Conservation (phyloP, 164 flowering plant genomes). For the Kalanchoe fedtschenkoi region DNA sequence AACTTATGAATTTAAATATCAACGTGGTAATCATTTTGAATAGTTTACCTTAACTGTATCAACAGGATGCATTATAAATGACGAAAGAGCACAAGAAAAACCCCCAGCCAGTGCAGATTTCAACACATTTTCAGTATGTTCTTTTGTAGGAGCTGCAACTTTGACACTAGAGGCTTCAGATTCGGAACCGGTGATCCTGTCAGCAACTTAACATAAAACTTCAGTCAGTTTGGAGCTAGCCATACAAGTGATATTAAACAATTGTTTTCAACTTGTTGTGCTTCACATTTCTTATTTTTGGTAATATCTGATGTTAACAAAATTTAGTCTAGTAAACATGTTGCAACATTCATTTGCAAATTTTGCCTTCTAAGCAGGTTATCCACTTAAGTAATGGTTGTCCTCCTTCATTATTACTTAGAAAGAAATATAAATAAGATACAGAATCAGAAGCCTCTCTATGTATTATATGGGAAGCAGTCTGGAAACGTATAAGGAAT, state of each 20-base stretch:
- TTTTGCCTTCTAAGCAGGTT: background rate
- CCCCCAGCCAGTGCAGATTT: slow-evolving; percentile 97
- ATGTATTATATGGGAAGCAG: no score
- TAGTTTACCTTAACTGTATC: slow-evolving; percentile 75
- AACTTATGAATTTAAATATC: background rate
- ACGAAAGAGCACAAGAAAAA: slow-evolving; percentile 83
- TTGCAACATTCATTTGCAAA: background rate
- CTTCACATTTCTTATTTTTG: background rate
- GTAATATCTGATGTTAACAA: background rate
- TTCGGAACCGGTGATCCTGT: slow-evolving; percentile 91
- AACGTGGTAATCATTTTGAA: background rate
- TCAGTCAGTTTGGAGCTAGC: background rate
- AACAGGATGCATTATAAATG: slow-evolving; percentile 72
- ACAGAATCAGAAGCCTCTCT: background rate
- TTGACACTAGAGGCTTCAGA: slow-evolving; percentile 85
- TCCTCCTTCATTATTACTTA: background rate
- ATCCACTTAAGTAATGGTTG: background rate
- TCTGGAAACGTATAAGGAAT: no score
- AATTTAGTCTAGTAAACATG: background rate
- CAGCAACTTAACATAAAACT: slow-evolving; percentile 7
- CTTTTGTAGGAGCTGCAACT: slow-evolving; percentile 82
- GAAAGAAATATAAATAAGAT: background rate
- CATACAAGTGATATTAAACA: no score
- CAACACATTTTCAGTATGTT: slow-evolving; percentile 85
- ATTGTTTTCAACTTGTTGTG: background rate